These are phyloP conservation scores for Phaeosphaeriaceae sp. DNA, from an alignment of 2,329 filamentous ascomycete species.

Conservation along the genomic window DNA sequence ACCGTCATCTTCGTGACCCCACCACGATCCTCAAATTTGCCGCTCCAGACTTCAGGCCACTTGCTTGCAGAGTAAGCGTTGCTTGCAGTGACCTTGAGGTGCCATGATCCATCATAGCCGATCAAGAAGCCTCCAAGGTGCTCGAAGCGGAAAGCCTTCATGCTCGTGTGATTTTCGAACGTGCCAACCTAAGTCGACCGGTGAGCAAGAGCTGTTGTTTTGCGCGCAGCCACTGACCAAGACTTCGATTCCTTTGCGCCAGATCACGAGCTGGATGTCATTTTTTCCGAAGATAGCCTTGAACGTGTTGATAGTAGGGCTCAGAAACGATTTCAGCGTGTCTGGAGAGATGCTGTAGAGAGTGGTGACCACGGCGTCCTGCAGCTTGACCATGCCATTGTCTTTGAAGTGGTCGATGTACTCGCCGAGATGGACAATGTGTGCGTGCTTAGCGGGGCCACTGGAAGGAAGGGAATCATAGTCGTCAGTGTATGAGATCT, in stretches of 20 bases:
- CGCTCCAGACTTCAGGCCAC: constrained; percentile 27
- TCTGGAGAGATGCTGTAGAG: constrained; percentile 15
- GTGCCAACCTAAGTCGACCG: constrained; percentile 13
- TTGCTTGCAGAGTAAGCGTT: constrained; percentile 19
- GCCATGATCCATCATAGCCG: constrained; percentile 29
- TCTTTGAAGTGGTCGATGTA: background rate
- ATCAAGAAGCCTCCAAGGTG: constrained; percentile 25
- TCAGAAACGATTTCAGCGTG: constrained; percentile 16
- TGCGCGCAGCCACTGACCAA: constrained; percentile 13
- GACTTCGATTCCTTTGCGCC: constrained; percentile 28
- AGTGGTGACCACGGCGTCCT: constrained; percentile 25
- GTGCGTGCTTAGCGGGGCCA: constrained; percentile 2
- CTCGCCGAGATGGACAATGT: constrained; percentile 16
- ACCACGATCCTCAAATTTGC: constrained; percentile 20
- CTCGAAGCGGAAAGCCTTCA: constrained; percentile 20
- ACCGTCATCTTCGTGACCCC: constrained; percentile 23
- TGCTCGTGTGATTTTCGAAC: constrained; percentile 16
- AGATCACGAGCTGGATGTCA: constrained; percentile 23
- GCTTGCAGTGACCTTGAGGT: constrained; percentile 13
- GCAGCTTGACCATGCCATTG: constrained; percentile 8
- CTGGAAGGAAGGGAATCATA: constrained; percentile 12
- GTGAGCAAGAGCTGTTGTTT: background rate
- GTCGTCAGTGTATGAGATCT: constrained; percentile 7
- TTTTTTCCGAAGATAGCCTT: constrained; percentile 21
- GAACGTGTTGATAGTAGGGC: constrained; percentile 16